Conservation (phyloP, 164 flowering plant species). For the Vitis rotundifolia region DNA sequence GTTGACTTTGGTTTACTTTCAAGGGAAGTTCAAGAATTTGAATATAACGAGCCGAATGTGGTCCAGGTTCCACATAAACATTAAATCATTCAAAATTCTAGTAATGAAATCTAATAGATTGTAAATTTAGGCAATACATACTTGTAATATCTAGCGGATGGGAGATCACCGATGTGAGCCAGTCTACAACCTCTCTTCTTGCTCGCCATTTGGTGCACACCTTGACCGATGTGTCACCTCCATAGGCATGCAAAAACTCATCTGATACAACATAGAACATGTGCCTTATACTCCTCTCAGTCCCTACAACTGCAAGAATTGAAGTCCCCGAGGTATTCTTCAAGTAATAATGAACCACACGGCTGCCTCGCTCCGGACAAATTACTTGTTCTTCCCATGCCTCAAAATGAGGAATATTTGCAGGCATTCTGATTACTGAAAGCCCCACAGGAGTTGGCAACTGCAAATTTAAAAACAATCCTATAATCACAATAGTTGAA, state of each 20-base stretch:
- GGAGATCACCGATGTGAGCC: conserved; percentile 25
- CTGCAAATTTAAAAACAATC: conserved; percentile 7
- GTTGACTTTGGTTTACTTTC: no score
- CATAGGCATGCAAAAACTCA: conserved; percentile 19
- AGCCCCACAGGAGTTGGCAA: not conserved
- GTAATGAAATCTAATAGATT: not conserved
- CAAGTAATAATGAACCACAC: conserved; percentile 33
- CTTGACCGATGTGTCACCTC: conserved; percentile 6
- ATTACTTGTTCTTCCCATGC: conserved; percentile 34
- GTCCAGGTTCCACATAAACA: not conserved
- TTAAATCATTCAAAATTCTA: not conserved
- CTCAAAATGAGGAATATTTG: conserved; percentile 14
- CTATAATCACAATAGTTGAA: conserved; percentile 5
- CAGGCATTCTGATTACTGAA: conserved; percentile 14
- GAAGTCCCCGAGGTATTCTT: conserved; percentile 21
- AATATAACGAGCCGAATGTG: no score
- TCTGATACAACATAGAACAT: conserved; percentile 29
- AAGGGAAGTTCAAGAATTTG: no score
- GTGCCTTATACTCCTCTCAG: conserved; percentile 41
- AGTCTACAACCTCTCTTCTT: conserved; percentile 34
- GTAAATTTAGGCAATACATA: conserved; percentile 6
- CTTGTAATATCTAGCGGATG: conserved; percentile 5
- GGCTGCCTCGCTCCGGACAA: conserved; percentile 26
- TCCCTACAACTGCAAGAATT: conserved; percentile 33
- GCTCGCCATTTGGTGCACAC: conserved; percentile 31